These are phyloP conservation scores for Bidens hawaiensis DNA, from an alignment of 140 eudicot genomes.

Conservation along the genomic window DNA sequence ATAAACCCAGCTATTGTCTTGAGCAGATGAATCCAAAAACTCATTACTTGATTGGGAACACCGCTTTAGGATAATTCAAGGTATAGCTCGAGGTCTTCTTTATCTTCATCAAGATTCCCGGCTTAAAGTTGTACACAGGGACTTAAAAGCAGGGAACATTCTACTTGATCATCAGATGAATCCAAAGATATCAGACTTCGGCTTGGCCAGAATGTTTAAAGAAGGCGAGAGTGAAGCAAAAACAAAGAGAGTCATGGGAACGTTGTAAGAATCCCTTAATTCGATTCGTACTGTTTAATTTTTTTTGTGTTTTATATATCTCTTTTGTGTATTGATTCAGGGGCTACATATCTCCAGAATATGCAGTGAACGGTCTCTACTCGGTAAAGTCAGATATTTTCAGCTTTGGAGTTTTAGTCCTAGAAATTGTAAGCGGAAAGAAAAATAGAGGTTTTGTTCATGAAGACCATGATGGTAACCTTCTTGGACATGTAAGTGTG, in stretches of 20 bases:
- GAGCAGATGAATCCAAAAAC: background rate
- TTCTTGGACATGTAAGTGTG: conserved; percentile 9
- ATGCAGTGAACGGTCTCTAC: too few species aligned
- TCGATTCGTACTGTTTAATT: background rate
- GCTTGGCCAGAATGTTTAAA: conserved; percentile 2
- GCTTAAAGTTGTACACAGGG: too few species aligned
- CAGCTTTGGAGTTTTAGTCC: background rate
- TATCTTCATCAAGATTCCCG: conserved; percentile 6
- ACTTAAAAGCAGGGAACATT: conserved; percentile 1
- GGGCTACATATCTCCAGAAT: too few species aligned
- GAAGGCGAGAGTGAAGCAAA: conserved; percentile 4
- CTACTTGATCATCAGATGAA: background rate
- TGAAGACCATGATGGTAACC: conserved; percentile 3
- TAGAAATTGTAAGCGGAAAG: conserved; percentile 4
- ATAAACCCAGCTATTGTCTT: background rate
- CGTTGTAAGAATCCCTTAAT: background rate
- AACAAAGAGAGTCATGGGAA: conserved; percentile 2
- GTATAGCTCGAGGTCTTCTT: background rate
- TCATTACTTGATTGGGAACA: background rate
- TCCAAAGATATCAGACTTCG: background rate
- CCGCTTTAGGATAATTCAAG: background rate
- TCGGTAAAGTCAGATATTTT: too few species aligned
- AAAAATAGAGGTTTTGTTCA: conserved; percentile 9
- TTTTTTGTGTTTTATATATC: background rate
- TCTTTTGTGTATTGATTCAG: background rate